Evolutionary conservation across 1,139 yeast genomes (phyloP), one percentile per base, ranked within the genome.

Genomic region (Yamadazyma atmosphaerica): DNA sequence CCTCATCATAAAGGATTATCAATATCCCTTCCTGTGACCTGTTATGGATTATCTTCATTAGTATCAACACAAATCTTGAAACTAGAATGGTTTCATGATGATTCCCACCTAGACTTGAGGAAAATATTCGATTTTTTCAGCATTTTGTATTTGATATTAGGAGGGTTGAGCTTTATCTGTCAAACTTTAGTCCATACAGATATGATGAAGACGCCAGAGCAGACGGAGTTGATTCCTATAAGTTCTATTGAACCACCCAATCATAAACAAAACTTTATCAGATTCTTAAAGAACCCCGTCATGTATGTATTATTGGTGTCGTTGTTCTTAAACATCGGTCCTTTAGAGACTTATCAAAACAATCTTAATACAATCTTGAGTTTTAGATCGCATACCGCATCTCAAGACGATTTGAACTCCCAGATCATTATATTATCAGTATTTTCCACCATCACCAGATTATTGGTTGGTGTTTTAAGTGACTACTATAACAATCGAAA

Each of bases 21-120:
- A 29, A 88, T 92, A 33, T 84, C 95, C 34, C 74, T 86, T 27
- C 98, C 98, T 0, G 90, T 92, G 3, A 79, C 95, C 1, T 83
- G 86, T 46, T 89, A 85, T 60, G 98, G 98, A 1, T 57, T 88
- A 21, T 83, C 95, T 8, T 79, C 95, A 3, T 65, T 86, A 38
- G 61, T 85, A 42, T 78, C 80, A 3, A 78, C 83, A 8, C 85
- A 78, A 51, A 46, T 80, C 6, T 58, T 82, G 54, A 73, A 74
- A 38, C 43, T 70, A 30, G 44, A 55, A 3, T 62, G 63, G 44
- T 75, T 82, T 51, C 23, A 33, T 12, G 36, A 46, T 2, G 49
- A 48, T 12, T 41, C 46, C 6, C 54, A 56, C 11, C 58, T 85
- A 33, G 70, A 81, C 50, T 62, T 86, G 34, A 57, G 65, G 29